Percentiles rank a stretch among this genome's conserved stretches.
Conservation (phyloP, 2,329 filamentous ascomycete genomes). For the Fusarium subtropicale region DNA sequence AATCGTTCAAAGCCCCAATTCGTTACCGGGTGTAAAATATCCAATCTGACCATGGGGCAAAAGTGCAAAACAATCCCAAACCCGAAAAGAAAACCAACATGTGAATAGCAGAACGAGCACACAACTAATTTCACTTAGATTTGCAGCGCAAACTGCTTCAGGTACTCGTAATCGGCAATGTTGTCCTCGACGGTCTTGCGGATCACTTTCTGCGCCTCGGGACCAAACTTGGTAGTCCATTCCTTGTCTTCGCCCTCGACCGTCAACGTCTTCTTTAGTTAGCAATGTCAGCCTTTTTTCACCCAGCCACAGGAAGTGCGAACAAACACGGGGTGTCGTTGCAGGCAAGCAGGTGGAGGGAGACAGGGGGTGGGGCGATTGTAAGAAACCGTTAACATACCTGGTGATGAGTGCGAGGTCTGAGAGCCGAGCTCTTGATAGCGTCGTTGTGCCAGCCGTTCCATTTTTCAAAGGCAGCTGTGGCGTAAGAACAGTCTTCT, state of each 20-base stretch:
- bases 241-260: constrained; percentile 75
- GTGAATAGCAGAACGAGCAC: constrained; percentile 11
- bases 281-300: constrained; percentile 37
- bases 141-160: constrained; percentile 72
- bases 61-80: constrained; percentile 11
- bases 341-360: constrained; percentile 40
- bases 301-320: constrained; percentile 42
- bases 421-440: constrained; percentile 81
- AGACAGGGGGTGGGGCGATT: constrained; percentile 13
- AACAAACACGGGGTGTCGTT: constrained; percentile 39
- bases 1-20: constrained; percentile 23
- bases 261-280: constrained; percentile 68
- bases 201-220: constrained; percentile 76
- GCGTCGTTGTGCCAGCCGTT: constrained; percentile 97
- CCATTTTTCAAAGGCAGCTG: constrained; percentile 92
- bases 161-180: constrained; percentile 80
- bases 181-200: constrained; percentile 78
- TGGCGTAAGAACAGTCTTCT: constrained; percentile 77
- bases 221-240: constrained; percentile 80
- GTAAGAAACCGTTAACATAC: constrained; percentile 56
- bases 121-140: constrained; percentile 23
- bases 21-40: constrained; percentile 15
- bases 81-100: constrained; percentile 16
- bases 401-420: constrained; percentile 73
- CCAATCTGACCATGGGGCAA: constrained; percentile 28